Base-by-base conservation (phyloP, 305 asterid genomes). In the Rubia peregrina region DNA sequence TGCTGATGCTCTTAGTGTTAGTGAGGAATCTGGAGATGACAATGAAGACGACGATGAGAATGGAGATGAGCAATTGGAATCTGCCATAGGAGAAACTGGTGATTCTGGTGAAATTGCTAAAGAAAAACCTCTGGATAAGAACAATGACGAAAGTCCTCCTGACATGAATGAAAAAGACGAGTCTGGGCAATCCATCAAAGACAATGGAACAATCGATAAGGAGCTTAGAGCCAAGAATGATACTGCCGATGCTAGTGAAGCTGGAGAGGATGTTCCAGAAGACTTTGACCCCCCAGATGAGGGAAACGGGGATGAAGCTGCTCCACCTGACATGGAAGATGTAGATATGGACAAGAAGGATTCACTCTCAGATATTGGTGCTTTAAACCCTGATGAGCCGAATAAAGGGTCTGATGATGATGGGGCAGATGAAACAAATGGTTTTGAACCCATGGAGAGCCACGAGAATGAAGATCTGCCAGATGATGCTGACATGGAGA, bases 141-240 rank as follows among this genome's bases (percentile, higher is more conserved):
- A 83, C 65, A 90, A 83, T 48, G 91, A 81, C 41, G 86, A 81
- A 69, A 84, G 81, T 79, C 76, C 73, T 49, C 71, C 53, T 5
- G 71, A 65, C 65, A 67, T 40, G 49, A 80, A 84, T 63, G 99
- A 94, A 83, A 95, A 90, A 78, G 83, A 88, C 5, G 97, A 95
- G 73, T 67, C 83, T 60, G 97, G 96, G n/a, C 91, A 91, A 68
- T 69, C 97, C 6, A 88, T 84, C 65, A 84, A 83, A 65, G 96
- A 84, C 65, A 61, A 75, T 10, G 82, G 83, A 69, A 67, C 76
- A 13, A 66, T 82, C 48, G 95, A 84, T 66, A 78, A 79, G 71
- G 96, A 91, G 82, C 88, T 95, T 81, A 88, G 96, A 70, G 94
- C 96, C 17, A 85, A 84, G 78, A 93, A 81, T 74, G 96, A 90